These are phyloP conservation scores for Macrotyloma uniflorum DNA, from an alignment of 306 rosid species.

Conservation along the genomic window DNA sequence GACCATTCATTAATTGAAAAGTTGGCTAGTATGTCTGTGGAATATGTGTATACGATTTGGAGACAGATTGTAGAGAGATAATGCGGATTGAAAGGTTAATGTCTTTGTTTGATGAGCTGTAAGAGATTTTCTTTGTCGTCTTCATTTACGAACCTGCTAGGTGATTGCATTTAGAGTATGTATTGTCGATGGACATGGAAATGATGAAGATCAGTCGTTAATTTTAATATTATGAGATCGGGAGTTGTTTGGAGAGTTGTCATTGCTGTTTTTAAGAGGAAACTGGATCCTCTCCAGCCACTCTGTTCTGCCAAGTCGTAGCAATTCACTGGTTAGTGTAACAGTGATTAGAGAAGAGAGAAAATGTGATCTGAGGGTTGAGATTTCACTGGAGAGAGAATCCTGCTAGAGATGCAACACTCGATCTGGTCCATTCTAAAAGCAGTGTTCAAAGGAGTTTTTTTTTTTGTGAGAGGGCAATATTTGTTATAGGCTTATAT, in stretches of 20 bases:
- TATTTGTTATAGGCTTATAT: neutral
- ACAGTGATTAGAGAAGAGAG: neutral
- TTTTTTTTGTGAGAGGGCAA: neutral
- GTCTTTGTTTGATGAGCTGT: neutral
- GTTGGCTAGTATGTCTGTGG: neutral
- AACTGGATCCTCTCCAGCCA: neutral
- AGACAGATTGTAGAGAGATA: neutral
- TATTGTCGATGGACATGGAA: conserved; percentile 11
- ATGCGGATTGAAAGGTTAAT: neutral
- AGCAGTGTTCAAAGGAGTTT: neutral
- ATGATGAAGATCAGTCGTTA: neutral
- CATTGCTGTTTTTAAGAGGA: no score
- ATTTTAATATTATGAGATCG: neutral
- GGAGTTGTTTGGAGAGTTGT: neutral
- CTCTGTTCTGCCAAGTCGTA: neutral
- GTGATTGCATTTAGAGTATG: neutral
- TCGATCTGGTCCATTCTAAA: neutral
- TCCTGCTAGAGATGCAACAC: neutral
- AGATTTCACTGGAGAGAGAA: neutral
- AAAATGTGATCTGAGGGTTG: neutral
- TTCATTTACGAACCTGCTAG: neutral
- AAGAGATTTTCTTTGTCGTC: conserved; percentile 6
- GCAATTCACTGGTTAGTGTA: neutral
- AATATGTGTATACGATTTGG: neutral
- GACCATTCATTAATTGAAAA: neutral